Base-by-base conservation (phyloP, 2,329 filamentous ascomycete species). In the Sclerotinia glacialis region DNA sequence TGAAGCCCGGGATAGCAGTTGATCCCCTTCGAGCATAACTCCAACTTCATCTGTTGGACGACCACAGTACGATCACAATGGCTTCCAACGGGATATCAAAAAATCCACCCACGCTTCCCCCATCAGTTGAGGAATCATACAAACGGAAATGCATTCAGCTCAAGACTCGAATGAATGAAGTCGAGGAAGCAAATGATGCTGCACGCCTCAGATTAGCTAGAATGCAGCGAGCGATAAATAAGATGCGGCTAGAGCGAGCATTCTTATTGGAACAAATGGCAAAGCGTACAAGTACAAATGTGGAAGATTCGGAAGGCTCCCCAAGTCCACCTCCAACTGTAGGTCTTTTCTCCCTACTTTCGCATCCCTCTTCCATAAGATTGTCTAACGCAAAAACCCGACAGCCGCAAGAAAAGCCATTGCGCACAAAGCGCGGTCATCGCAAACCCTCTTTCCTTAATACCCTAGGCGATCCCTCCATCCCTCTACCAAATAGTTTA, bases 61-160 rank as follows among this genome's bases (percentile, higher is more conserved):
- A 46, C 23, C 18, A 46, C 46, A 23, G 26, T 34, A 28, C n/a
- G 23, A 52, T 52, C 14, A 55, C n/a, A 53, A 66, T 66, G 64
- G 49, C 64, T 16, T 66, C 64, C 58, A 66, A 66, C 28, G 64
- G 64, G 16, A n/a, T 47, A 37, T 63, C 64, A 16, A 63, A 74
- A 77, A 80, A 80, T 69, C 86, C 86, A 40, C 85, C 86, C 21
- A 79, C 86, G 50, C 82, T 90, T 5, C 92, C 94, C 26, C 94
- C 95, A 21, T 96, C 93, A 21, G 93, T 98, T 70, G 94, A 99
- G 79, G 90, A 94, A 77, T 93, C 94, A 61, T 99, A 98, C 80
- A 93, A 95, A 74, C 87, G 92, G 71, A 98, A 99, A 86, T 98
- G 94, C 78, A 92, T 97, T 76, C 91, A 96, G 74, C 86, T 99